These are phyloP conservation scores for Daedaleopsis sinensis DNA, from an alignment of 768 basidiomycete genomes.

Conservation along the genomic window DNA sequence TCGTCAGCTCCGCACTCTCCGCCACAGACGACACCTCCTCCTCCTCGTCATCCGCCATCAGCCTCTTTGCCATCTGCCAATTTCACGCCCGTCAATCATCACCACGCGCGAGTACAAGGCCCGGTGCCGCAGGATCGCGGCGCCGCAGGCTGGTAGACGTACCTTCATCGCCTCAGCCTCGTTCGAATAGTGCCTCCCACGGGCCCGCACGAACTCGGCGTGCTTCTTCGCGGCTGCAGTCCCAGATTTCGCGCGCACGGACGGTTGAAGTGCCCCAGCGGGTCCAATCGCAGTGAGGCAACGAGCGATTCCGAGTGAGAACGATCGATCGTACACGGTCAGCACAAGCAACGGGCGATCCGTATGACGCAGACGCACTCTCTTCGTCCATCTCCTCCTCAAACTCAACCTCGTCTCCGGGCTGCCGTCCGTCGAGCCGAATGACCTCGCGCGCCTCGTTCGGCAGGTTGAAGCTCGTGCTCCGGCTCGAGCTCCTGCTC, in stretches of 20 bases:
- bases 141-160: slow-evolving; percentile 11
- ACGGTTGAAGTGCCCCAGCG: background rate
- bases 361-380: slow-evolving; percentile 47
- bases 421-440: slow-evolving; percentile 43
- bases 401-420: slow-evolving; percentile 62
- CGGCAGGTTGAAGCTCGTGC: slow-evolving; percentile 83
- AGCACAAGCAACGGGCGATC: background rate
- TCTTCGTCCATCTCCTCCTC: slow-evolving; percentile 91
- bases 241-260: background rate
- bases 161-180: slow-evolving; percentile 95
- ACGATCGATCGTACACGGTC: background rate
- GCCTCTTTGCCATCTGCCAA: slow-evolving; percentile 60
- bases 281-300: background rate
- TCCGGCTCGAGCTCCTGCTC: slow-evolving; percentile 69
- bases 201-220: slow-evolving; percentile 77
- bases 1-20: slow-evolving; percentile 23
- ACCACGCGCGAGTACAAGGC: background rate
- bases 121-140: background rate
- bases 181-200: slow-evolving; percentile 86
- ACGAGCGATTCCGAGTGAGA: background rate
- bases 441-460: slow-evolving; percentile 67
- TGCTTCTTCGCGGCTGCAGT: slow-evolving; percentile 76
- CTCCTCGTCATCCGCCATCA: slow-evolving; percentile 54
- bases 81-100: slow-evolving; percentile 13
- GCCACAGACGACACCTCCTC: slow-evolving; percentile 26